Evolutionary conservation across 1,139 yeast species (phyloP).

Genomic region (Yamadazyma triangularis): DNA sequence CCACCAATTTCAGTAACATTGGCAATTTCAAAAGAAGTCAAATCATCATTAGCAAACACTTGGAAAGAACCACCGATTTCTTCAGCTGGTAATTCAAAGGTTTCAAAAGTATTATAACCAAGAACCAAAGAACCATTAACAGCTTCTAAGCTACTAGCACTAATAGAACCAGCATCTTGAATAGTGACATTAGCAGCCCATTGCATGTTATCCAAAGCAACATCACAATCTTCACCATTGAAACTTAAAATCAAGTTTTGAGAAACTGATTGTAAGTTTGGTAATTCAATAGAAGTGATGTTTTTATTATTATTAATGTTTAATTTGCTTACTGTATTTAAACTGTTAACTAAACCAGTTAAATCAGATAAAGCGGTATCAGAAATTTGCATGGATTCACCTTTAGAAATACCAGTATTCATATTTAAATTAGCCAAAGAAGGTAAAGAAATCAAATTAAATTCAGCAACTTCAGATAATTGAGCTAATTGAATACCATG

Average conservation of each 20-base stretch:
- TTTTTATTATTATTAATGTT: constrained; percentile 45
- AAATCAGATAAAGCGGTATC: constrained; percentile 42
- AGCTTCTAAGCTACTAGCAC: constrained; percentile 30
- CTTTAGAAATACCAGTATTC: constrained; percentile 34
- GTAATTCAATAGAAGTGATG: constrained; percentile 33
- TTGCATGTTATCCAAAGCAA: constrained; percentile 31
- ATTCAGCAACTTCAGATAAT: constrained; percentile 26
- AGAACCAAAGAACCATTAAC: constrained; percentile 41
- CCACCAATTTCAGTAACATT: constrained; percentile 38
- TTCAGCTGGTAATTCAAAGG: constrained; percentile 28
- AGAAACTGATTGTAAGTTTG: constrained; percentile 28
- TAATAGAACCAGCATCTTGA: constrained; percentile 34
- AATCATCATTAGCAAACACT: constrained; percentile 41
- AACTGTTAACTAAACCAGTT: constrained; percentile 31
- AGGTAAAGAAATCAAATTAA: constrained; percentile 40
- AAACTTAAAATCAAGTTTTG: constrained; percentile 38
- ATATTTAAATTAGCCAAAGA: constrained; percentile 37
- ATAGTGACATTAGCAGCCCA: constrained; percentile 45
- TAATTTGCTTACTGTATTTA: constrained; percentile 31
- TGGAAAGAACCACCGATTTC: constrained; percentile 39
- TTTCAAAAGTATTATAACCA: constrained; percentile 38
- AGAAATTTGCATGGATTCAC: constrained; percentile 31
- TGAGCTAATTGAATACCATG: constrained; percentile 33
- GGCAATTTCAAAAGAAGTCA: constrained; percentile 25
- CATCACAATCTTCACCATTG: constrained; percentile 40